Percentiles rank a stretch among this genome's conserved stretches.
These are phyloP conservation scores for Ophiosphaerella korrae DNA, from an alignment of 2,329 filamentous ascomycete genomes.

Conservation along the genomic window DNA sequence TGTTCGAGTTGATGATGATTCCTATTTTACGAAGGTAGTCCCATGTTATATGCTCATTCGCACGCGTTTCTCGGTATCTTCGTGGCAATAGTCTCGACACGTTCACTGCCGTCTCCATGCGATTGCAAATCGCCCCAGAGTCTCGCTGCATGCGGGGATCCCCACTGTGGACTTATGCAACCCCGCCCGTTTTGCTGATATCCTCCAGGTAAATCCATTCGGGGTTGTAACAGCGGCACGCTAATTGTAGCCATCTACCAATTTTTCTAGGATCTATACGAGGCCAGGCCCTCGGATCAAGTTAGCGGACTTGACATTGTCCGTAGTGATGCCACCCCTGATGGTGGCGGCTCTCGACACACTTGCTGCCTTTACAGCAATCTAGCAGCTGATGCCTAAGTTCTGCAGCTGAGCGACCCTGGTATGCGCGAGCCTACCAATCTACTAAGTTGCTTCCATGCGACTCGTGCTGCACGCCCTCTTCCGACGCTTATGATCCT, in stretches of 20 bases:
- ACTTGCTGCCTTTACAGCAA: background rate
- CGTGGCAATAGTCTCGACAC: background rate
- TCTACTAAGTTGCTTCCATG: background rate
- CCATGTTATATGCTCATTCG: background rate
- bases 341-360: background rate
- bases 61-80: background rate
- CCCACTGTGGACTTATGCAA: background rate
- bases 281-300: no score
- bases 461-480: background rate
- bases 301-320: conserved; percentile 13
- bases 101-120: background rate
- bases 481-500: conserved; percentile 4
- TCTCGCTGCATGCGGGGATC: background rate
- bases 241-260: no score
- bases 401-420: background rate
- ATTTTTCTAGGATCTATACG: no score
- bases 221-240: no score
- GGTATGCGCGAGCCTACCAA: background rate
- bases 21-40: background rate
- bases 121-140: background rate
- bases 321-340: conserved; percentile 8
- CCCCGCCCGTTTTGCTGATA: background rate
- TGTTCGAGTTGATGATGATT: conserved; percentile 1
- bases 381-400: background rate
- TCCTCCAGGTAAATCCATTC: no score